A percentile compares a stretch with the other conserved stretches of the same genome.
Evolutionary conservation across 805 yeast genomes (phyloP).

Genomic region (Zygotorulaspora chibaensis): DNA sequence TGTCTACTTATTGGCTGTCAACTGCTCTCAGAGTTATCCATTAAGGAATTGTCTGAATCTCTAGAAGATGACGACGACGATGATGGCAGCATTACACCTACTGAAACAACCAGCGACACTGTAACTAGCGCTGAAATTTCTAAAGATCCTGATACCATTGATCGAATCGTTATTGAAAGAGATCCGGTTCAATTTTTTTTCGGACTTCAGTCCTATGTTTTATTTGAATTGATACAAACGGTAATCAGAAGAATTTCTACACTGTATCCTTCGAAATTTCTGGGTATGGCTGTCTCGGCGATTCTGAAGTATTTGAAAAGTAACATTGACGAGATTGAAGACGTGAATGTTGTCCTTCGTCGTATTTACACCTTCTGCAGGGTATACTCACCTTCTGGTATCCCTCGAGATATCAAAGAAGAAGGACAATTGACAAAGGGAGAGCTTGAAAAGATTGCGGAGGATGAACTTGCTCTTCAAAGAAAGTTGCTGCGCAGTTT

Average conservation of each 20-base stretch:
- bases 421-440: constrained; percentile 29
- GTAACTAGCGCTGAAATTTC: constrained; percentile 8
- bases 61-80: constrained; percentile 12
- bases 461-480: constrained; percentile 60
- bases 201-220: constrained; percentile 57
- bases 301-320: constrained; percentile 48
- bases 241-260: constrained; percentile 61
- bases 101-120: constrained; percentile 1
- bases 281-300: constrained; percentile 63
- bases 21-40: constrained; percentile 37
- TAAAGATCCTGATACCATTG: constrained; percentile 9
- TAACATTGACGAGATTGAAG: constrained; percentile 37
- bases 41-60: constrained; percentile 5
- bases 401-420: constrained; percentile 36
- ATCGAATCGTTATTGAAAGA: constrained; percentile 15
- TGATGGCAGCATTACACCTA: not conserved
- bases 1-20: constrained; percentile 69
- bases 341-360: constrained; percentile 46
- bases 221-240: constrained; percentile 60
- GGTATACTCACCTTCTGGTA: constrained; percentile 48
- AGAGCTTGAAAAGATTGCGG: constrained; percentile 40
- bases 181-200: constrained; percentile 35
- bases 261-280: constrained; percentile 71
- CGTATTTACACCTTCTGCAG: constrained; percentile 62
- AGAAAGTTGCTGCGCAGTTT: constrained; percentile 61